Conservation (phyloP, 2,329 filamentous ascomycete genomes). For the Colletotrichum noveboracense region DNA sequence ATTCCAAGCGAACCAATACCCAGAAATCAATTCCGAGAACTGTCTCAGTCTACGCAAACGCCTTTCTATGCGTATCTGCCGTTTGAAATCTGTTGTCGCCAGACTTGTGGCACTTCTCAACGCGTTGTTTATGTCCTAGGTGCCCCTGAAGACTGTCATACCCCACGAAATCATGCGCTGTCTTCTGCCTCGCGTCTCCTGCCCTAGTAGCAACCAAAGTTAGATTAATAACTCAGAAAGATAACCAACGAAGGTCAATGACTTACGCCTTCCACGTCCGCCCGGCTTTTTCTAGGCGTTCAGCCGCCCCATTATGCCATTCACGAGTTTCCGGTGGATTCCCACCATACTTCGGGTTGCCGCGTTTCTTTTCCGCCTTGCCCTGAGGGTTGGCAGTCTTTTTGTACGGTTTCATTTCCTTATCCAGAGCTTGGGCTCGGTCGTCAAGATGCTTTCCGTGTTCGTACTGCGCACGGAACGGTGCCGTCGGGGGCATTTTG, state of each 20-base stretch:
- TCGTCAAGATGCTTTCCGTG: background rate
- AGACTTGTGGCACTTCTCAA: background rate
- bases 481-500: background rate
- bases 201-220: background rate
- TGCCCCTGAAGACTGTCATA: background rate
- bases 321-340: background rate
- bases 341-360: background rate
- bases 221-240: background rate
- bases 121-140: background rate
- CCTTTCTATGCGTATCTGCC: background rate
- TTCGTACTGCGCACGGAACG: background rate
- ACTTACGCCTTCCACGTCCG: background rate
- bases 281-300: background rate
- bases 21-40: background rate
- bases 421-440: background rate
- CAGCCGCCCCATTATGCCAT: background rate
- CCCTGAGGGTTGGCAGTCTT: background rate
- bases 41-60: too few species aligned
- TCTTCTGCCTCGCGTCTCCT: background rate
- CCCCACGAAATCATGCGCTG: background rate
- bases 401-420: background rate
- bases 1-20: background rate
- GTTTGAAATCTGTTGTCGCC: background rate
- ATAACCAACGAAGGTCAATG: fast-evolving
- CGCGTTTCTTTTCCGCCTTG: background rate